phyloP scores from a whole-genome alignment of 73 alveolate species.

The Paramecium octaurelia region DNA sequence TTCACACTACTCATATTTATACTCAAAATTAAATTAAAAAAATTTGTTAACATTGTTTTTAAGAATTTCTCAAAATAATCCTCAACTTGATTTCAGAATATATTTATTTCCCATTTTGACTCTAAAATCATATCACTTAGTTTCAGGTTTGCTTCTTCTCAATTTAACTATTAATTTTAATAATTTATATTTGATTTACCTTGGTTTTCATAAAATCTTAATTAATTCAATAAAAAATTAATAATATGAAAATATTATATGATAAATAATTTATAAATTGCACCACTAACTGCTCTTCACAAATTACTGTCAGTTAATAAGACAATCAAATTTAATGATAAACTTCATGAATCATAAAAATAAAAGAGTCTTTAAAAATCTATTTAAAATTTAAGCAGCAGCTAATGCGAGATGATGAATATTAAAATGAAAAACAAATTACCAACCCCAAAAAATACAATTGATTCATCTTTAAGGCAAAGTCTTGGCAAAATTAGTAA shows the following conservation, averaged over 20 bases:
- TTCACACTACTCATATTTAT: too few relatives aligned
- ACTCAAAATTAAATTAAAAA: too few relatives aligned
- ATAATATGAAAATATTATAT: background rate
- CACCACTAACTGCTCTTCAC: slow-evolving; percentile 19
- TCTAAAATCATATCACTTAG: background rate
- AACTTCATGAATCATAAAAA: background rate
- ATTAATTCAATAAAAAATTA: background rate
- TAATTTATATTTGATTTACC: background rate
- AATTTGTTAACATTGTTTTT: too few relatives aligned
- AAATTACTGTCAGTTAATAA: background rate
- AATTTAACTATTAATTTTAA: background rate
- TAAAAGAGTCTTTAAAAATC: slow-evolving; percentile 12
- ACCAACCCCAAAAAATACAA: background rate
- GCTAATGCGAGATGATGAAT: background rate
- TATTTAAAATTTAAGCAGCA: background rate
- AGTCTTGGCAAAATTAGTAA: background rate
- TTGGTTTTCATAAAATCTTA: background rate
- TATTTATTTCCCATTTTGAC: too few relatives aligned
- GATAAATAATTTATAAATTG: slow-evolving; percentile 4
- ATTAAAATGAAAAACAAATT: background rate
- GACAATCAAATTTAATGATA: background rate
- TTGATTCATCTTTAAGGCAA: background rate
- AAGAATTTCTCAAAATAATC: background rate
- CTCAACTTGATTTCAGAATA: too few relatives aligned
- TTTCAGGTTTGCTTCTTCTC: background rate